Percentiles rank a stretch among this genome's conserved stretches.
phyloP scores from a whole-genome alignment of 495 filamentous ascomycete genomes.

The Xylaria venustula region DNA sequence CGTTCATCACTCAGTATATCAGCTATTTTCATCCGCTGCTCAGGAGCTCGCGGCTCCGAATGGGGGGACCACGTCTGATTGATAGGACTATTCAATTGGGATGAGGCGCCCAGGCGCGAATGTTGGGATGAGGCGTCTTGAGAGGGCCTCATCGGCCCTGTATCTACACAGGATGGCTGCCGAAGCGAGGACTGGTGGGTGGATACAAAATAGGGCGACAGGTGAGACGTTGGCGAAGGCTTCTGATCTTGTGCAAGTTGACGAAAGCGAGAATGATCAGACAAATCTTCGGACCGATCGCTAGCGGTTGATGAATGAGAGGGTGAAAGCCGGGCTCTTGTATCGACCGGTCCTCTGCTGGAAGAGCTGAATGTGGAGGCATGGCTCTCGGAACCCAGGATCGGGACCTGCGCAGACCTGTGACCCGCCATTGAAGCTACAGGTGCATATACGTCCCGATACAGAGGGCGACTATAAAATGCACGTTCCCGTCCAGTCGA shows the following conservation, averaged over 20 bases:
- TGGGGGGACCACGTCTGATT: conserved; percentile 22
- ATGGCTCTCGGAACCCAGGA: conserved; percentile 27
- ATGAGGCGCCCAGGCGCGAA: conserved; percentile 15
- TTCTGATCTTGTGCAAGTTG: conserved; percentile 17
- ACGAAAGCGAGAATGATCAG: conserved; percentile 22
- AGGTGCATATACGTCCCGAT: conserved; percentile 21
- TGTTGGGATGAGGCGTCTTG: conserved; percentile 21
- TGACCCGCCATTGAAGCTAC: conserved; percentile 20
- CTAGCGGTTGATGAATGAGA: conserved; percentile 35
- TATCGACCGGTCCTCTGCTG: conserved; percentile 32
- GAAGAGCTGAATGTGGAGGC: conserved; percentile 22
- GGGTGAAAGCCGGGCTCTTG: conserved; percentile 29
- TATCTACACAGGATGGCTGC: conserved; percentile 16
- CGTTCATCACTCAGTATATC: conserved; percentile 39
- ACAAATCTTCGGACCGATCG: conserved; percentile 36
- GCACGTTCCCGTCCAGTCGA: conserved; percentile 20
- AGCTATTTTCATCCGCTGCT: conserved; percentile 48
- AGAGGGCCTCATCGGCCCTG: conserved; percentile 15
- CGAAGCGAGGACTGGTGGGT: conserved; percentile 11
- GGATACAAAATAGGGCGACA: conserved; percentile 16
- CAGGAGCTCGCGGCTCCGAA: conserved; percentile 23
- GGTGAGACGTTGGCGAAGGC: conserved; percentile 15
- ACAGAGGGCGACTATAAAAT: conserved; percentile 16
- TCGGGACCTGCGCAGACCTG: conserved; percentile 24
- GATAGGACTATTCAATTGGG: conserved; percentile 13